These are phyloP conservation scores for Xanthoceras sorbifolium DNA, from an alignment of 345 rosid genomes.

Conservation along the genomic window DNA sequence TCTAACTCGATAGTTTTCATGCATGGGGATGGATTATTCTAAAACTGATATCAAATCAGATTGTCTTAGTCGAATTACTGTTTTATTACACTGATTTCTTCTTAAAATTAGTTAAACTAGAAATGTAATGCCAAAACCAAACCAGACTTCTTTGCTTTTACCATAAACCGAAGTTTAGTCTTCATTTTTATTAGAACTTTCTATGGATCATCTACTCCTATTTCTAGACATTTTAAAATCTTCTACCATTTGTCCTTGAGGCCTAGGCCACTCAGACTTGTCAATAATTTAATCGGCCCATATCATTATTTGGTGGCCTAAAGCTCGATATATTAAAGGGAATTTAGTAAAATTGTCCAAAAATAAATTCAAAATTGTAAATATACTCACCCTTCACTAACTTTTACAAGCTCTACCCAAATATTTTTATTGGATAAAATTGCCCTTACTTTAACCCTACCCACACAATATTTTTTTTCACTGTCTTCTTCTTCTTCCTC, in stretches of 20 bases:
- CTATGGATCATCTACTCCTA: not conserved
- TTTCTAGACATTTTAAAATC: not conserved
- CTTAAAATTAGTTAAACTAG: not conserved
- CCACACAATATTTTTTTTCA: too few species aligned
- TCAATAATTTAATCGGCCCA: not conserved
- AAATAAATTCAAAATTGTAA: too few species aligned
- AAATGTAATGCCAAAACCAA: not conserved
- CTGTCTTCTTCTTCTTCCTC: too few species aligned
- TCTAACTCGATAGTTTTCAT: not conserved
- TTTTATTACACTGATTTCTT: not conserved
- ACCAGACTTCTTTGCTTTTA: not conserved
- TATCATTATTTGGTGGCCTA: not conserved
- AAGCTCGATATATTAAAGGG: too few species aligned
- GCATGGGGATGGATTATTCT: not conserved
- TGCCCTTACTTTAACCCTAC: too few species aligned
- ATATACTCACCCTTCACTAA: too few species aligned
- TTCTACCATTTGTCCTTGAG: too few species aligned
- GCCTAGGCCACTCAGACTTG: not conserved
- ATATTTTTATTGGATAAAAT: too few species aligned
- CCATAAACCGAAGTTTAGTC: not conserved
- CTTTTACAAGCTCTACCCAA: too few species aligned
- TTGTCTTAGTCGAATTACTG: not conserved
- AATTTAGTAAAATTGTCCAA: too few species aligned
- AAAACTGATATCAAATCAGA: not conserved
- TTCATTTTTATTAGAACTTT: not conserved